Evolutionary conservation across 768 basidiomycete genomes (phyloP).

Genomic region (Mycena floridula): DNA sequence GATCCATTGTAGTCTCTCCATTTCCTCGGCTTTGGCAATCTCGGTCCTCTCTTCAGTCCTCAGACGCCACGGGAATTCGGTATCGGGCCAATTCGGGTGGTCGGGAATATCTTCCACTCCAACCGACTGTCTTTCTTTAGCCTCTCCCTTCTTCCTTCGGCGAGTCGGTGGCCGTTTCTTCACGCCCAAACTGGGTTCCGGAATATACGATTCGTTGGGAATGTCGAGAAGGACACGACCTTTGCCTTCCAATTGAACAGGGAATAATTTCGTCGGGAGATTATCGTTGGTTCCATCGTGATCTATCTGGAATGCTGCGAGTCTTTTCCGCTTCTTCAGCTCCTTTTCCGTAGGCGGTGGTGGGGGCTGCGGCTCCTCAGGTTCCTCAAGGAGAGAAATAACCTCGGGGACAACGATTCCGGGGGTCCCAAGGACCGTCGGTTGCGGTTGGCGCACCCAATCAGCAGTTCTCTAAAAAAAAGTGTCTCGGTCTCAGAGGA

Average conservation of each 20-base stretch:
- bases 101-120: conserved; percentile 29
- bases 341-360: conserved; percentile 51
- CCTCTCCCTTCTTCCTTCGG: conserved; percentile 9
- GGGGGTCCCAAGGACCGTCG: conserved; percentile 35
- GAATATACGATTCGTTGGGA: conserved; percentile 31
- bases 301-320: conserved; percentile 59
- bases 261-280: conserved; percentile 38
- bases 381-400: conserved; percentile 33
- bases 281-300: conserved; percentile 22
- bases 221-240: conserved; percentile 68
- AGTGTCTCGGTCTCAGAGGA: conserved; percentile 6
- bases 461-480: conserved; percentile 45
- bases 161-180: conserved; percentile 22
- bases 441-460: conserved; percentile 53
- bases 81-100: conserved; percentile 73
- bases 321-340: conserved; percentile 56
- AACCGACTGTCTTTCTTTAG: conserved; percentile 5
- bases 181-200: conserved; percentile 25
- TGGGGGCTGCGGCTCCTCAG: conserved; percentile 19
- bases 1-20: conserved; percentile 59
- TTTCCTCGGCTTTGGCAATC: conserved; percentile 45
- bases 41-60: conserved; percentile 51
- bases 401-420: conserved; percentile 35
- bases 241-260: conserved; percentile 60
- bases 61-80: conserved; percentile 73